A percentile compares a stretch with the other conserved stretches of the same genome.
Evolutionary conservation across 768 basidiomycete genomes (phyloP).

Genomic region (Rhodotorula graminis): DNA sequence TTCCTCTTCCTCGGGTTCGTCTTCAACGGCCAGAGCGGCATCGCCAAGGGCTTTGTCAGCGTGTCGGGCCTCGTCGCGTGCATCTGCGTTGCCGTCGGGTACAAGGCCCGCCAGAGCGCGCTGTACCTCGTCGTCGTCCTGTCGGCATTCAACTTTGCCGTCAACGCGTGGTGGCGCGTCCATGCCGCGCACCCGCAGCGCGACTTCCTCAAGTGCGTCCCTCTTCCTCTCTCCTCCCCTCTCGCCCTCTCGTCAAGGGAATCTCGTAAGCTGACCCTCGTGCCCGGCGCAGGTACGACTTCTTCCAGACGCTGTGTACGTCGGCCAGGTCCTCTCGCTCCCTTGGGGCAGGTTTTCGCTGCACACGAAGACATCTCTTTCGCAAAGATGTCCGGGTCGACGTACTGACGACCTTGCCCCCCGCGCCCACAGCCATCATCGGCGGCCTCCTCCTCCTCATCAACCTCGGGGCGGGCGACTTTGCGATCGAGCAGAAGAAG

Average conservation of each 20-base stretch:
- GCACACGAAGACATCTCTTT: no score
- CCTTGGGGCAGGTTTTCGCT: no score
- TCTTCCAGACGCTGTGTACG: slow-evolving; percentile 77
- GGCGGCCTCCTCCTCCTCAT: slow-evolving; percentile 95
- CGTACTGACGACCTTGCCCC: background rate
- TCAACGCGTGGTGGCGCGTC: slow-evolving; percentile 96
- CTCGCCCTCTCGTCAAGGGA: no score
- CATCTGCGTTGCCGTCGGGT: slow-evolving; percentile 92
- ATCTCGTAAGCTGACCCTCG: background rate
- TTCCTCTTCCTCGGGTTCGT: slow-evolving; percentile 99
- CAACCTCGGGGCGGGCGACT: slow-evolving; percentile 95
- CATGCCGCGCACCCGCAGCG: slow-evolving; percentile 87
- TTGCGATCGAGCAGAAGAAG: slow-evolving; percentile 99
- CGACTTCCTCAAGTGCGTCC: slow-evolving; percentile 88
- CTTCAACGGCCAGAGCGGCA: slow-evolving; percentile 38
- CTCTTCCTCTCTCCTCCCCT: background rate
- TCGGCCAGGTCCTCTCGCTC: background rate
- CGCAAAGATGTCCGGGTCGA: no score
- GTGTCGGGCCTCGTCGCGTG: slow-evolving; percentile 87
- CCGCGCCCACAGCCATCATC: slow-evolving; percentile 57
- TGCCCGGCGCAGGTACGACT: slow-evolving; percentile 71
- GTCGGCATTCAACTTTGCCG: slow-evolving; percentile 71
- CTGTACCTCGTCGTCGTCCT: slow-evolving; percentile 87
- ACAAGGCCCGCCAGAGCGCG: slow-evolving; percentile 99
- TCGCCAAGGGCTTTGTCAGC: slow-evolving; percentile 58